Percentiles rank a stretch among this genome's conserved stretches.
Evolutionary conservation across 495 filamentous ascomycete genomes (phyloP).

Genomic region (Entonaema liquescens): DNA sequence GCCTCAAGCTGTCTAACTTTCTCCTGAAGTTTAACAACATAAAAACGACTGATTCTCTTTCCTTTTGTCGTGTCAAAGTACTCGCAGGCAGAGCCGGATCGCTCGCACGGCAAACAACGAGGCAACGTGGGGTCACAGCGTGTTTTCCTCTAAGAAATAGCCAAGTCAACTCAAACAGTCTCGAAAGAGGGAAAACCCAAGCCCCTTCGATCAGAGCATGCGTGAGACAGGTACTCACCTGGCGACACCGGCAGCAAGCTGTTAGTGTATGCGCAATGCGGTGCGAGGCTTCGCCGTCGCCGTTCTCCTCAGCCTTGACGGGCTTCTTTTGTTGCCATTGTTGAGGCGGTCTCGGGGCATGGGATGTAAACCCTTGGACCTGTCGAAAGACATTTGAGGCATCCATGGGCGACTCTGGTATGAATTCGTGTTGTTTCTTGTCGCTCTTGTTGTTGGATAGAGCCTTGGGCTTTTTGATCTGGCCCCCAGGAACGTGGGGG

Average conservation of each 20-base stretch:
- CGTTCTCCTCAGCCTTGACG: conserved; percentile 46
- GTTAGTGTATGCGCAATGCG: conserved; percentile 84
- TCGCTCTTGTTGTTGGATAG: conserved; percentile 9
- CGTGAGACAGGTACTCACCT: conserved; percentile 64
- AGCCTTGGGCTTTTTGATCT: conserved; percentile 21
- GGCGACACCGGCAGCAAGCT: conserved; percentile 84
- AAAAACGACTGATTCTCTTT: conserved; percentile 78
- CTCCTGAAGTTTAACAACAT: conserved; percentile 87
- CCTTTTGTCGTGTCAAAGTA: conserved; percentile 89
- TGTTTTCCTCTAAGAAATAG: conserved; percentile 77
- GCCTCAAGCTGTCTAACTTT: conserved; percentile 80
- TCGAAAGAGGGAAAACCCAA: background rate
- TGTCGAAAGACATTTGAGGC: conserved; percentile 59
- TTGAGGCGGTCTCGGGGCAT: conserved; percentile 51
- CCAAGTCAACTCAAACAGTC: conserved; percentile 8
- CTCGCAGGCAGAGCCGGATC: conserved; percentile 86
- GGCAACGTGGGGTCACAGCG: conserved; percentile 92
- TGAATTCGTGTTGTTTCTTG: conserved; percentile 4
- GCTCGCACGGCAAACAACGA: conserved; percentile 89
- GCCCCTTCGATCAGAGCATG: background rate
- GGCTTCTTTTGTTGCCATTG: conserved; percentile 42
- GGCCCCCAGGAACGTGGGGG: conserved; percentile 34
- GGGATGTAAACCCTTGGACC: conserved; percentile 54
- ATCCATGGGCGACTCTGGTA: conserved; percentile 52
- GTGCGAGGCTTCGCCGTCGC: conserved; percentile 57